Evolutionary conservation across 2,329 filamentous ascomycete species (phyloP), one percentile per base, ranked within the genome.

Genomic region (Penicillium sp.): DNA sequence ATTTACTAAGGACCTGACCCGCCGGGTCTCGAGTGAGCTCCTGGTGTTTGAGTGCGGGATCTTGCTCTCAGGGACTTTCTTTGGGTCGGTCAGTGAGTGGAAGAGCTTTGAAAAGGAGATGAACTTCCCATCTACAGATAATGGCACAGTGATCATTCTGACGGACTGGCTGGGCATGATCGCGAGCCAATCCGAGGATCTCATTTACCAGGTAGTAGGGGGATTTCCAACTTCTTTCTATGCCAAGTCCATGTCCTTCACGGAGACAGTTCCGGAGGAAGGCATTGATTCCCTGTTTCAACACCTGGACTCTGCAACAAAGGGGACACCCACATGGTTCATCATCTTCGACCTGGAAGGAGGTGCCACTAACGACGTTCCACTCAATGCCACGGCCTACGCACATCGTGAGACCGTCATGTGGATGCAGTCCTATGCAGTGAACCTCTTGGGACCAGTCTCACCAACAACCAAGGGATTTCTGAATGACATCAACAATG

Each of bases 361-460:
- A 46, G 87, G 87, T 10, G 86, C 85, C 13, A 81, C 86, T 54
- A 82, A 80, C 65, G 85, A 89, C 59, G 76, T 84, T 1, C 75
- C 85, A 0, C 71, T 73, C 62, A 79, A 87, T 65, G 82, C 82
- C 10, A 88, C 87, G 0, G 83, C 86, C 7, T 89, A 87, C 68
- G 81, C 83, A 0, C 87, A 89, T 68, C 83, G 88, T 51, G 84
- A 89, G 76, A 85, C 85, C 64, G 67, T 88, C 43, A 83, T 89
- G 74, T 88, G 87, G 76, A 83, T 87, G 69, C 85, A 89, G 69
- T 84, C 83, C 0, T 89, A 89, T 68, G 84, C 80, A 8, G 69
- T 89, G 48, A 84, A 82, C 19, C 66, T 85, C 0, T 75, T 79
- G 0, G 74, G 74, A 1, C 69, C 65, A 0, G 64, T 87, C 14